Percentiles rank a stretch among this genome's conserved stretches.
phyloP scores from a whole-genome alignment of 2,329 filamentous ascomycete species.

The Metarhizium sp. region DNA sequence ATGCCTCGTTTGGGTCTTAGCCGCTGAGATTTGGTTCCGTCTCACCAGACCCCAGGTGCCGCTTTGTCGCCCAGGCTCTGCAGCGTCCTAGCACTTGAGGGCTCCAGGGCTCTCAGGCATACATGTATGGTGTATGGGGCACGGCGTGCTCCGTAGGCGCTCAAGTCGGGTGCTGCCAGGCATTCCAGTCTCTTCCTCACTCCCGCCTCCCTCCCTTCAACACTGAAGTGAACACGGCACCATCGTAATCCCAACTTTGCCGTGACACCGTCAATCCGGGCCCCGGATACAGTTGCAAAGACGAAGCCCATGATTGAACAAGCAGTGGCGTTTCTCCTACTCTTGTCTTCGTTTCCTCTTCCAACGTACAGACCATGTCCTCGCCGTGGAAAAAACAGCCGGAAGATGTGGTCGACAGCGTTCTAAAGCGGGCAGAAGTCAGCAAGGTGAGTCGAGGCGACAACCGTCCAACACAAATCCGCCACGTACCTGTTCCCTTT shows the following conservation, averaged over 20 bases:
- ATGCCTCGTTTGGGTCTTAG: slow-evolving; percentile 3
- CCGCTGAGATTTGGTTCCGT: slow-evolving; percentile 4
- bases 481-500: neutral
- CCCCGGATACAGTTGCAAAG: neutral
- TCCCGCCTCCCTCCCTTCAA: slow-evolving; percentile 4
- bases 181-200: neutral
- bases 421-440: slow-evolving; percentile 64
- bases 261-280: neutral
- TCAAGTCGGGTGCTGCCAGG: neutral
- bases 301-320: neutral
- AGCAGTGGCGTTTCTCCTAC: neutral
- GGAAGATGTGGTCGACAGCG: slow-evolving; percentile 56
- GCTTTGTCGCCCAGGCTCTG: neutral
- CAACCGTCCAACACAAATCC: neutral
- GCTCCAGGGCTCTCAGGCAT: neutral
- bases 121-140: too few relatives aligned
- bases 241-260: neutral
- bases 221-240: neutral
- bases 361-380: slow-evolving; percentile 34
- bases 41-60: neutral
- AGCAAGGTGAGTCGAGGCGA: slow-evolving; percentile 53
- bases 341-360: neutral
- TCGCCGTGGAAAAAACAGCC: slow-evolving; percentile 55
- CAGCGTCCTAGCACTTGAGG: too few relatives aligned
- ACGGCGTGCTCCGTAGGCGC: too few relatives aligned